These are phyloP conservation scores for Blastobotrys mokoenaii DNA, from an alignment of 805 yeast species.

Conservation along the genomic window DNA sequence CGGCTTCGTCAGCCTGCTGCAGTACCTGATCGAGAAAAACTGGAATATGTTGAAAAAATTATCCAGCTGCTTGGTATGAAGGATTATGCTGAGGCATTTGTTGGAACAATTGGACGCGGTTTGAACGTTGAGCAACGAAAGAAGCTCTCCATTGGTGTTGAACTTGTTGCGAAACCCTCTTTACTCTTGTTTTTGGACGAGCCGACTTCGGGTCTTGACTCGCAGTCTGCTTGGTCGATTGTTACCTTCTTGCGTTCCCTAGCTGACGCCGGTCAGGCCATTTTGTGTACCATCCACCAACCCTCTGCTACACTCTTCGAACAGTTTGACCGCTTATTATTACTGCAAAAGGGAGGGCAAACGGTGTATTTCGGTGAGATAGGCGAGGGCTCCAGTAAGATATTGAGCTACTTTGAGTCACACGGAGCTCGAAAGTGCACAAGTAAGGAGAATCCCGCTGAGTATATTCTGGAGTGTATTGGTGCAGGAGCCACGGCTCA, in stretches of 20 bases:
- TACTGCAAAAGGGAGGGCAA: constrained; percentile 62
- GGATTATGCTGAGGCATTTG: constrained; percentile 59
- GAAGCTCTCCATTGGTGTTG: constrained; percentile 58
- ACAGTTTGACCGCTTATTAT: constrained; percentile 54
- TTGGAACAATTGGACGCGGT: constrained; percentile 66
- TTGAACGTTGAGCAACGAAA: constrained; percentile 58
- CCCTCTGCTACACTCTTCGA: constrained; percentile 60
- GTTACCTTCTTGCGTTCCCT: constrained; percentile 55
- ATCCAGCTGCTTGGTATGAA: constrained; percentile 57
- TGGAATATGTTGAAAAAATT: constrained; percentile 56
- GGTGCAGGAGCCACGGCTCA: constrained; percentile 76
- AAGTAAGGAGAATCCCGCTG: constrained; percentile 57
- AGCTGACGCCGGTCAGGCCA: constrained; percentile 63
- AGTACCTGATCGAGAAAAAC: constrained; percentile 47
- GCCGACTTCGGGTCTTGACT: constrained; percentile 62
- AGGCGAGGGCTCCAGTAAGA: constrained; percentile 48
- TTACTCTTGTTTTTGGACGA: constrained; percentile 53
- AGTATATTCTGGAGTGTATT: constrained; percentile 56
- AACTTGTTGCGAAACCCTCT: constrained; percentile 56
- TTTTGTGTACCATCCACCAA: constrained; percentile 65
- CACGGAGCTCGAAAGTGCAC: constrained; percentile 60
- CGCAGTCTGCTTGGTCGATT: constrained; percentile 54
- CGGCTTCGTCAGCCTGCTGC: constrained; percentile 54
- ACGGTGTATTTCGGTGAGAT: constrained; percentile 75
- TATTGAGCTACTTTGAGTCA: constrained; percentile 56